Evolutionary conservation across 164 flowering plant species (phyloP), one percentile per base, ranked within the genome.

Genomic region (Magnolia sinica): DNA sequence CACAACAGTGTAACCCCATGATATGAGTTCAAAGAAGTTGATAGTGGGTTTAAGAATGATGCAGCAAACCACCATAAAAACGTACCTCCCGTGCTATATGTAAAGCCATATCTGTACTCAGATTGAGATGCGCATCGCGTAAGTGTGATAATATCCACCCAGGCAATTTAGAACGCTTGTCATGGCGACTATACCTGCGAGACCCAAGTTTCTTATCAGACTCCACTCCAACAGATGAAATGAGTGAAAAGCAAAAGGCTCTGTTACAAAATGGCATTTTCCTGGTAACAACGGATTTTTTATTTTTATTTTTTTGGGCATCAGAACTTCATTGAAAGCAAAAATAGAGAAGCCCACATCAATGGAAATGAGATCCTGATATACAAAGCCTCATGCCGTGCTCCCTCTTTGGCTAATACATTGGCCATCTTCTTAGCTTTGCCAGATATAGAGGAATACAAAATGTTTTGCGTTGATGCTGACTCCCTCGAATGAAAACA

Each of bases 61-160:
- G 49, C 20, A 8, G 58, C 24, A 29, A 37, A 7, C 67, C 7
- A 59, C 51, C 45, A 63, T 9, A 68, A 78, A 24, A 19, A 20
- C 85, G 27, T 18, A 96, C 99, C 94, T 96, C 98, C 68, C 89
- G 82, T 31, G 98, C 98, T 74, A 96, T 96, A 85, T 94, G 96
- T 61, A 96, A 77, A 74, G 98, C 99, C 99, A 94, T 96, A 86
- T 96, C 98, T 10, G 98, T 96, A 86, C 99, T 96, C 83, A 96
- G 83, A 80, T 94, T 94, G 67, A 94, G 89, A 80, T 96, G 94
- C 31, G 98, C 97, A 76, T 92, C 98, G 29, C 91, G 92, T 49
- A 96, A 77, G 80, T 96, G 97, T 8, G 99, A 91, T 74, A 96
- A 78, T 70, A 96, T 96, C 98, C 98, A 96, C 49, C 95, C 90